Evolutionary conservation across 1,139 yeast genomes (phyloP), one percentile per base, ranked within the genome.

Genomic region (Zhuliangozyma blackwelliae): DNA sequence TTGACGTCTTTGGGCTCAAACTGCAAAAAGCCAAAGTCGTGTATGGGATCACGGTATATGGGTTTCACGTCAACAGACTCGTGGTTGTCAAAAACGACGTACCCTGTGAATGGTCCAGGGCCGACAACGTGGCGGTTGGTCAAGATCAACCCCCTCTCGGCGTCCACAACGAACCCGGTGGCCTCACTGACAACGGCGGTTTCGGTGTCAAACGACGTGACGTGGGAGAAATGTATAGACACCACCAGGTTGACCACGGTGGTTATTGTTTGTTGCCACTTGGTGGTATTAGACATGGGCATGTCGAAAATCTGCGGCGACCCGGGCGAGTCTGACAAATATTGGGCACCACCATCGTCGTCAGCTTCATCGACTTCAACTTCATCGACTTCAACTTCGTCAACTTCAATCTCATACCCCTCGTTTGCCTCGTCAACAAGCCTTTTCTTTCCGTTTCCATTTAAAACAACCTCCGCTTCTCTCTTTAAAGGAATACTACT

Each of bases 111-210:
- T 2, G 96, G 96, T 8, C 97, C 96, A 0, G 96, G 89, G 1
- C 96, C 96, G 30, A 89, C 96, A 32, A 89, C 97, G 55, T 89
- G 97, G 57, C 96, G 76, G 62, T 90, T 90, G 10, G 97, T 90
- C 55, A 90, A 70, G 41, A 90, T 88, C 44, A 88, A 74, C 8
- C 97, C 97, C 30, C 77, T 61, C 39, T 73, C 68, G 3, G 90
- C 72, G 57, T 90, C 97, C 10, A 90, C 97, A n/a, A 90, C 88
- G 57, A 90, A 89, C 6, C 97, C 97, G 1, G 96, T 87, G 12
- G 97, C 97, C 57, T 89, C 95, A 44, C 94, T 82, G 16, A 84
- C 89, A 28, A 83, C 62, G 1, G 95, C 81, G 2, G 80, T 63
- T 50, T 90, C 97, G 28, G 95, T 83, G 54, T 90, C 97, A 53